Base-by-base conservation (phyloP, 2,329 filamentous ascomycete species). In the Aspergillus transmontanensis region DNA sequence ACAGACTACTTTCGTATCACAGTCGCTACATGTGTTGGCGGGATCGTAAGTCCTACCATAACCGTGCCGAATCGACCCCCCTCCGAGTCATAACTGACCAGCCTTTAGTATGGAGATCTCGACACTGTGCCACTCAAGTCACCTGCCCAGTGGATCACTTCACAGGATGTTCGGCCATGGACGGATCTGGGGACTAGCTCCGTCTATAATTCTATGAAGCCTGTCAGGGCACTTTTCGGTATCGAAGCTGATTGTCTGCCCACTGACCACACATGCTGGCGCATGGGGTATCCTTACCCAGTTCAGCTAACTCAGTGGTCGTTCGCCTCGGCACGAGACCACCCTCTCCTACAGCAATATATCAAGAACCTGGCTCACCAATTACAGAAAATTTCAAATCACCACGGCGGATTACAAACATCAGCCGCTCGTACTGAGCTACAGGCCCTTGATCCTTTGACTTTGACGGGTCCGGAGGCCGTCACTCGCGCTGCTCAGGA, bases 281-380 rank as follows among this genome's bases (percentile, higher is more conserved):
- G 74, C n/a, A 71, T 73, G 70, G 75, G 75, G 34, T 77, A 77
- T 64, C 64, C 68, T 23, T 71, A 72, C 57, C 72, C 75, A 3
- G 62, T 76, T 19, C 74, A 77, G 57, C 63, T 76, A 7, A 76
- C 74, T 0, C 74, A 76, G 36, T 77, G 75, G 75, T 66, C 73
- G 0, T 66, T 77, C 6, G 74, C 74, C 1, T 68, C 68, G 26
- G 63, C 66, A 1, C 65, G 72, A 4, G 66, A 69, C 1, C 75
- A 77, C 51, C 71, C 73, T 1, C 60, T 74, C 21, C 69, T 76
- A 26, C 64, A 69, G 39, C 59, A 60, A 11, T 76, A 75, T 39
- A 64, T 75, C 41, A 69, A 73, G 21, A 55, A 55, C 19, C 62
- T 74, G 3, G 58, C 60, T 14, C n/a, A 55, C n/a, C 32, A 41